Evolutionary conservation across 192 early-diverging fungal species (phyloP).

Genomic region (Gonapodya prolifera): DNA sequence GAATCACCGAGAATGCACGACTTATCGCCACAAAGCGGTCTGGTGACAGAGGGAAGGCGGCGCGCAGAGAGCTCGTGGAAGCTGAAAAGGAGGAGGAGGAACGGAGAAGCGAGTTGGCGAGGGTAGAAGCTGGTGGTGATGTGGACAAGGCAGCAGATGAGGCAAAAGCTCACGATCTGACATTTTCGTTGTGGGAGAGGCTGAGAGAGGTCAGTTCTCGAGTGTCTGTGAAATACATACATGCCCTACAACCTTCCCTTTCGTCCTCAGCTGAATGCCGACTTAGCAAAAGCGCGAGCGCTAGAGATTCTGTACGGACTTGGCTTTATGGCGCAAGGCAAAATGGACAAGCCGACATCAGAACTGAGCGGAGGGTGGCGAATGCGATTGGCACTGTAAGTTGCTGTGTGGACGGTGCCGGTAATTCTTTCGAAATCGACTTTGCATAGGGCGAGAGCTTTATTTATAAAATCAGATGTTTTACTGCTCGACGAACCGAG

Average conservation of each 20-base stretch:
- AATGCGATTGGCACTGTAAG: slow-evolving; percentile 71
- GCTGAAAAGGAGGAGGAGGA: slow-evolving; percentile 19
- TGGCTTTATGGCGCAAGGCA: slow-evolving; percentile 51
- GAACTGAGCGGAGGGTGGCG: slow-evolving; percentile 71
- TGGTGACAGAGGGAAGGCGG: slow-evolving; percentile 47
- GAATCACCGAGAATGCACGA: too few relatives aligned
- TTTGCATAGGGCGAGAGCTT: slow-evolving; percentile 44
- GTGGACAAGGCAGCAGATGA: too few relatives aligned
- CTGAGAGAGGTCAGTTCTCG: too few relatives aligned
- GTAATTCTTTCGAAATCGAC: too few relatives aligned
- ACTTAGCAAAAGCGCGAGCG: slow-evolving; percentile 26
- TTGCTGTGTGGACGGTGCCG: too few relatives aligned
- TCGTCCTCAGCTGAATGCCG: not conserved
- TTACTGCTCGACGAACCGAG: slow-evolving; percentile 80
- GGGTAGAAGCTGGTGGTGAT: too few relatives aligned
- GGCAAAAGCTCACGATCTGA: slow-evolving; percentile 35
- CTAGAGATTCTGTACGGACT: slow-evolving; percentile 58
- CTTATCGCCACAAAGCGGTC: slow-evolving; percentile 48
- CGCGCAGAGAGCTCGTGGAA: slow-evolving; percentile 39
- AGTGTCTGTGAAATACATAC: too few relatives aligned
- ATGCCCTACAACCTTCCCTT: too few relatives aligned
- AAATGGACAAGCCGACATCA: slow-evolving; percentile 26
- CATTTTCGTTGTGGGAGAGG: slow-evolving; percentile 36
- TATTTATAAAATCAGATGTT: slow-evolving; percentile 70
- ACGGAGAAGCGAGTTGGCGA: too few relatives aligned